These are phyloP conservation scores for Rhododendron henanense DNA, from an alignment of 148 eudicot species.

Conservation along the genomic window DNA sequence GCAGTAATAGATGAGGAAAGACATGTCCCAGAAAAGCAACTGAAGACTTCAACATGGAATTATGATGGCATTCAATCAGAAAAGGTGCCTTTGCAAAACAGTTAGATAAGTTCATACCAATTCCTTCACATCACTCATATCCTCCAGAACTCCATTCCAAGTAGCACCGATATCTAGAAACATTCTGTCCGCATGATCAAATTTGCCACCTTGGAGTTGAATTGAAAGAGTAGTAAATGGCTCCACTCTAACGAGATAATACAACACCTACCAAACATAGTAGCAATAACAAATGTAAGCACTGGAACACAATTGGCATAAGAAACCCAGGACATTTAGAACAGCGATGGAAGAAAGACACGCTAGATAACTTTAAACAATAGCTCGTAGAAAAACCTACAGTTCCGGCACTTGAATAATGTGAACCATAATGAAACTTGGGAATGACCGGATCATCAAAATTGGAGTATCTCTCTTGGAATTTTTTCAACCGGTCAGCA, in stretches of 20 bases:
- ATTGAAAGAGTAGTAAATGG: conserved; percentile 95
- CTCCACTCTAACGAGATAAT: conserved; percentile 86
- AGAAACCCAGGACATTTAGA: not conserved
- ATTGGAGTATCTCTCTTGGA: conserved; percentile 91
- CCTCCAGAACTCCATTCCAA: conserved; percentile 95
- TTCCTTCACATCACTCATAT: conserved; percentile 99
- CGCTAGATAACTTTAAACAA: not conserved
- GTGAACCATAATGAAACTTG: conserved; percentile 97
- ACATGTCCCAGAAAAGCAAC: not conserved
- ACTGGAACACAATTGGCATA: not conserved
- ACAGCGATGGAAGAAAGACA: not conserved
- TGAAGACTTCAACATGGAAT: not conserved
- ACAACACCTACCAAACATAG: conserved; percentile 58
- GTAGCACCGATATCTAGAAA: conserved; percentile 90
- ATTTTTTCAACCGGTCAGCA: conserved; percentile 75
- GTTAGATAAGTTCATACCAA: conserved; percentile 44
- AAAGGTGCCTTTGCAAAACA: not conserved
- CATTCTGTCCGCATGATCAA: conserved; percentile 99
- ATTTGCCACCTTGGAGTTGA: conserved; percentile 95
- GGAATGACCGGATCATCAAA: conserved; percentile 94
- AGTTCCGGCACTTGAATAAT: conserved; percentile 94
- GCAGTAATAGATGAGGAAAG: not conserved
- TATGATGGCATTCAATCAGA: not conserved
- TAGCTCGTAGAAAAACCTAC: conserved; percentile 41
- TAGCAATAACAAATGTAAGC: not conserved